phyloP scores from a whole-genome alignment of 139 green algal genomes.

The Closterium sp. region DNA sequence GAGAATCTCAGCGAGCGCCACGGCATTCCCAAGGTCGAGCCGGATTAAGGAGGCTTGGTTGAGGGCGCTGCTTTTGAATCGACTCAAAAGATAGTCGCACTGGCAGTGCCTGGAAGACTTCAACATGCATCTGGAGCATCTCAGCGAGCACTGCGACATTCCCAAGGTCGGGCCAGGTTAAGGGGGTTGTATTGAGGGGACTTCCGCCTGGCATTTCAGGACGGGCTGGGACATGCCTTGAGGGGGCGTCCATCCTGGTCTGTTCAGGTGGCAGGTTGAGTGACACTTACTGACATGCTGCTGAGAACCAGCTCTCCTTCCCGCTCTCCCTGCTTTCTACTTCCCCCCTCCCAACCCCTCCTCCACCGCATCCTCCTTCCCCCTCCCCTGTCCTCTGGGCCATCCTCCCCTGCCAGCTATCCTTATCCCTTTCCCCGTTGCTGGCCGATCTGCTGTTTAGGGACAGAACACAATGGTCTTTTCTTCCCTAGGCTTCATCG shows the following conservation, averaged over 20 bases:
- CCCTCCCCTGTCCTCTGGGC: no score
- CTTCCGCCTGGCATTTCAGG: neutral
- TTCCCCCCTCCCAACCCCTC: no score
- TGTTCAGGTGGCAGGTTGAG: neutral
- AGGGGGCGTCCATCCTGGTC: neutral
- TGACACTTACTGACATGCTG: neutral
- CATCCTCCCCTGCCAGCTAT: no score
- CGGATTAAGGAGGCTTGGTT: neutral
- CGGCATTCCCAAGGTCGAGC: neutral
- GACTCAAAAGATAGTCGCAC: slow-evolving; percentile 50
- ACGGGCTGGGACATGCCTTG: neutral
- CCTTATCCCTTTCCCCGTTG: no score
- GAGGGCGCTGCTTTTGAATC: no score
- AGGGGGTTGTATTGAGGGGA: neutral
- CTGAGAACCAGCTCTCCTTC: no score
- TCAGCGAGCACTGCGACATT: slow-evolving; percentile 61
- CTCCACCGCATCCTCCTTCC: no score
- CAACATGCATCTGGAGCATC: slow-evolving; percentile 55
- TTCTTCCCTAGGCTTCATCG: no score
- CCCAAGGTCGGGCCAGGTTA: slow-evolving; percentile 54
- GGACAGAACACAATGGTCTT: no score
- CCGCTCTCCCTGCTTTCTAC: no score
- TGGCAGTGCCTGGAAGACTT: slow-evolving; percentile 54
- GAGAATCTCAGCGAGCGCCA: neutral
- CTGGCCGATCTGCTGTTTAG: no score